Conservation (phyloP, 2,329 filamentous ascomycete species). For the Cladosporium sp. region DNA sequence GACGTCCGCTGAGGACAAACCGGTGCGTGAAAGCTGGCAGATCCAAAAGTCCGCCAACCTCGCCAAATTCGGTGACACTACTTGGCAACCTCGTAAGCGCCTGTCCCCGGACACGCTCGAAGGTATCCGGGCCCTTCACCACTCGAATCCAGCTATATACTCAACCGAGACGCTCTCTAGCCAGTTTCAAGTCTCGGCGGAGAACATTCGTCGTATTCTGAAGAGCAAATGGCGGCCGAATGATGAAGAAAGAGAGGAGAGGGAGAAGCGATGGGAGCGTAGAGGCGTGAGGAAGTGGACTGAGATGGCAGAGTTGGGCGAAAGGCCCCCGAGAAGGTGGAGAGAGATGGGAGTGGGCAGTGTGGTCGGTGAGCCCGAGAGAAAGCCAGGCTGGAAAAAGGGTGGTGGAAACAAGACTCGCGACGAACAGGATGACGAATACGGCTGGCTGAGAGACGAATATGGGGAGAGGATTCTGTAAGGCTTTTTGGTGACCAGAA, state of each 20-base stretch:
- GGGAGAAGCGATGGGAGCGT: conserved; percentile 48
- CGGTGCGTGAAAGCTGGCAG: conserved; percentile 61
- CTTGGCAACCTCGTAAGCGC: conserved; percentile 81
- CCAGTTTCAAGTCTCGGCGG: conserved; percentile 82
- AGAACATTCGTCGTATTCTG: conserved; percentile 84
- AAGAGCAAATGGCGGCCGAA: conserved; percentile 72
- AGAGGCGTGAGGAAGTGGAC: conserved; percentile 52
- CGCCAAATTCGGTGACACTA: conserved; percentile 72
- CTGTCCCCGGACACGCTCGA: conserved; percentile 88
- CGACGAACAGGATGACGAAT: not conserved
- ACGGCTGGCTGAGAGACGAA: conserved; percentile 28
- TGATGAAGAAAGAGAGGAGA: conserved; percentile 46
- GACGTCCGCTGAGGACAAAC: conserved; percentile 14
- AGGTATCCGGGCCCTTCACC: conserved; percentile 82
- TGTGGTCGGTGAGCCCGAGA: conserved; percentile 11
- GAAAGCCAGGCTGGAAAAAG: conserved; percentile 14
- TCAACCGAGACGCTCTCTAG: conserved; percentile 71
- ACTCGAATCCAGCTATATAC: conserved; percentile 74
- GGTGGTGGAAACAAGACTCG: not conserved
- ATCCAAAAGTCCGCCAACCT: conserved; percentile 72
- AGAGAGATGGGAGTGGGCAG: conserved; percentile 36
- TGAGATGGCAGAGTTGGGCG: conserved; percentile 50
- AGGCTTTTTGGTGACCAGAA: not conserved
- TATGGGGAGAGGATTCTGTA: conserved; percentile 26
- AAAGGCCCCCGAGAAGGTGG: conserved; percentile 58